Conservation (phyloP, 768 basidiomycete genomes). For the Hygrocybe coccinea region DNA sequence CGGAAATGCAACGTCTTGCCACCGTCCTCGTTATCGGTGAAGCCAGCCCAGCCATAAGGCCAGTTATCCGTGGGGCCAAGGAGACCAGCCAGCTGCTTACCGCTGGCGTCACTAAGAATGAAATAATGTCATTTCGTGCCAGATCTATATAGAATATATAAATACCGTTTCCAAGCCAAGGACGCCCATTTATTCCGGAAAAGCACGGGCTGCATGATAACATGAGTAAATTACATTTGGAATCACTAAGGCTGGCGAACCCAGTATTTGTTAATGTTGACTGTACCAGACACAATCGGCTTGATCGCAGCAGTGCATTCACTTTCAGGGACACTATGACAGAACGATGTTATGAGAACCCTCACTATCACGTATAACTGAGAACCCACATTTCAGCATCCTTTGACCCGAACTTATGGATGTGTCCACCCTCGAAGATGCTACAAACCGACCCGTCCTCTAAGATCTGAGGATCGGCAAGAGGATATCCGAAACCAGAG, state of each 20-base stretch:
- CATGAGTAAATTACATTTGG: background rate
- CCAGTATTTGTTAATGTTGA: background rate
- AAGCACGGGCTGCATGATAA: background rate
- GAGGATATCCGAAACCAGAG: background rate
- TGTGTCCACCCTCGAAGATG: slow-evolving; percentile 4
- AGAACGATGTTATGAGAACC: no score
- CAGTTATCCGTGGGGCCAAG: background rate
- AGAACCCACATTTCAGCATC: slow-evolving; percentile 3
- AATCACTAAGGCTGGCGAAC: background rate
- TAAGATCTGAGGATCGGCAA: background rate
- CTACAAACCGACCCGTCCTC: background rate
- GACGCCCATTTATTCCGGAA: slow-evolving; percentile 3
- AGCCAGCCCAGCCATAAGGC: slow-evolving; percentile 2
- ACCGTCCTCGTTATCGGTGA: background rate
- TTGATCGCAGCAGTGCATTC: background rate
- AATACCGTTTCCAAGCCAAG: background rate
- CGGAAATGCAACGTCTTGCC: slow-evolving; percentile 4
- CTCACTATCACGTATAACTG: background rate
- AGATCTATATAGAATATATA: background rate
- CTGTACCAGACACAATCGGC: background rate
- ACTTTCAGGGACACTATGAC: background rate
- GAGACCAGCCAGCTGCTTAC: slow-evolving; percentile 1
- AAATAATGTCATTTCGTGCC: background rate
- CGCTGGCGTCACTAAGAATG: slow-evolving; percentile 1
- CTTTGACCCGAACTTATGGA: background rate